These are phyloP conservation scores for Saksenaea oblongispora DNA, from an alignment of 371 early-diverging fungal species.

Conservation along the genomic window DNA sequence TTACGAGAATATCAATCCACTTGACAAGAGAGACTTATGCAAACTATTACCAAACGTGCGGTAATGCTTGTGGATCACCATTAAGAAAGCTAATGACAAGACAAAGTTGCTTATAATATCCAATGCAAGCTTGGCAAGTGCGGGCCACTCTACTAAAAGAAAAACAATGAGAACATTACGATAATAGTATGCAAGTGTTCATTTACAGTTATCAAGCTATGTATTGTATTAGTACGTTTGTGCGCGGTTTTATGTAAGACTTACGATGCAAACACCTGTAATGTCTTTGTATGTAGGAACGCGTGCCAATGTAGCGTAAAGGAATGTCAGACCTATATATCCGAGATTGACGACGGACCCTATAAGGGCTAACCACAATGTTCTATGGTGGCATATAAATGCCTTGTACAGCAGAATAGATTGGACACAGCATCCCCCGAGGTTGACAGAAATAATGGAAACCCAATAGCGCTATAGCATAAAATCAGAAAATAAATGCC, in stretches of 20 bases:
- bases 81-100: slow-evolving; percentile 39
- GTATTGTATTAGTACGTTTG: neutral
- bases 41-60: slow-evolving; percentile 35
- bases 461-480: slow-evolving; percentile 43
- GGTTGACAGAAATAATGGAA: slow-evolving; percentile 42
- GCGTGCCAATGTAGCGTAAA: slow-evolving; percentile 34
- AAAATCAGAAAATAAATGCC: neutral
- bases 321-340: slow-evolving; percentile 37
- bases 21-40: slow-evolving; percentile 36
- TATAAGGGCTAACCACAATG: slow-evolving; percentile 31
- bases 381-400: slow-evolving; percentile 41
- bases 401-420: slow-evolving; percentile 49
- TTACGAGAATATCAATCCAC: slow-evolving; percentile 47
- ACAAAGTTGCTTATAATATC: slow-evolving; percentile 45
- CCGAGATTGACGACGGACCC: slow-evolving; percentile 41
- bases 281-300: slow-evolving; percentile 34
- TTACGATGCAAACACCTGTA: slow-evolving; percentile 43
- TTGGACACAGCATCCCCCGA: slow-evolving; percentile 46
- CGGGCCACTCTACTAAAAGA: slow-evolving; percentile 48
- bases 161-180: neutral
- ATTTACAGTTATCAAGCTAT: slow-evolving; percentile 40
- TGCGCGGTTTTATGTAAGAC: neutral
- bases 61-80: slow-evolving; percentile 42
- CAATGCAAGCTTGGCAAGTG: slow-evolving; percentile 42
- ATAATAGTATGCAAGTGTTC: neutral